These are phyloP conservation scores for Urochloa ruziziensis DNA, from an alignment of 176 grass and related monocot species.

Conservation along the genomic window DNA sequence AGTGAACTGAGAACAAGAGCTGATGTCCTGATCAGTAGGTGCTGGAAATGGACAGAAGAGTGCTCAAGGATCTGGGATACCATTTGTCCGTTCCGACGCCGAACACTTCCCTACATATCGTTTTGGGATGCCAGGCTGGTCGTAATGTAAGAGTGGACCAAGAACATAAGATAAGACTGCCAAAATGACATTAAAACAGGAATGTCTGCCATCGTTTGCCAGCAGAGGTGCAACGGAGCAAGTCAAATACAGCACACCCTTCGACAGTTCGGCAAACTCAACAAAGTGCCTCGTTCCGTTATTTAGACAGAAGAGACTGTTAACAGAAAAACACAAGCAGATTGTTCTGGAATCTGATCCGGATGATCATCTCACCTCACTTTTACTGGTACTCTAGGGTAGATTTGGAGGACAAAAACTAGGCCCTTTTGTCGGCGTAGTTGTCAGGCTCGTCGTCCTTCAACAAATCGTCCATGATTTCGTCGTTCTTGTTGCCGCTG, in stretches of 20 bases:
- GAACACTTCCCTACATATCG: no score
- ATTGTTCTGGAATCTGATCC: constrained; percentile 3
- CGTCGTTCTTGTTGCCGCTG: constrained; percentile 24
- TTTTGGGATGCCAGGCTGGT: no score
- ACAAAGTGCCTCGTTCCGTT: constrained; percentile 1
- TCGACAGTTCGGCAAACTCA: not conserved
- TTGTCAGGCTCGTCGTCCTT: constrained; percentile 35
- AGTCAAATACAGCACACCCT: not conserved
- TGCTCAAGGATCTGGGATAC: no score
- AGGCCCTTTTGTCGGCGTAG: constrained; percentile 26
- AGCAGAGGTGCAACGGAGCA: not conserved
- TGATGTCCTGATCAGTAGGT: no score
- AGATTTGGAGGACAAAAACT: not conserved
- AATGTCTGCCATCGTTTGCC: not conserved
- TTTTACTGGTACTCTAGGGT: not conserved
- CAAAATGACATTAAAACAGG: not conserved
- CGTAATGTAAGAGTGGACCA: no score
- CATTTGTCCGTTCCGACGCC: not conserved
- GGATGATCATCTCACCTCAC: not conserved
- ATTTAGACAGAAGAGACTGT: constrained; percentile 8
- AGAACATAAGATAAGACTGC: not conserved
- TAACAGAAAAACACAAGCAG: not conserved
- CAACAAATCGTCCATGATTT: not conserved
- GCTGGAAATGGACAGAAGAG: no score
- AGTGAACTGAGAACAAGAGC: no score